Base-by-base conservation (phyloP, 306 rosid species). In the Pueraria montana region DNA sequence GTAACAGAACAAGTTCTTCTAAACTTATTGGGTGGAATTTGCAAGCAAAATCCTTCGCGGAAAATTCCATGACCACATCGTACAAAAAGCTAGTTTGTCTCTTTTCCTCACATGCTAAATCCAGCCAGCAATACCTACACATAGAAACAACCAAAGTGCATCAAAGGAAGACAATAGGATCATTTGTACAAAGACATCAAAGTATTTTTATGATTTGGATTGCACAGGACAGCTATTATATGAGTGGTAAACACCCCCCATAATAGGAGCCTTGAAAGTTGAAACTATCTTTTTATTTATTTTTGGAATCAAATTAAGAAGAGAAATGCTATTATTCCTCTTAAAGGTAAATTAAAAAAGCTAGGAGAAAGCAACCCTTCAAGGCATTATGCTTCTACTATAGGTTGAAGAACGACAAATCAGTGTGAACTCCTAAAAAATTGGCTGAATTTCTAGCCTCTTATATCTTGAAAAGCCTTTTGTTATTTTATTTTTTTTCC, bases 41-140 rank as follows among this genome's bases (percentile, higher is more conserved):
- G 63, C 11, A 59, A 43, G 13, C 63, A 21, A 46, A 75, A 72
- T 68, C 40, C 17, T 52, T n/a, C 20, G 14, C 49, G 58, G 38
- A 82, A 75, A 71, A 40, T 83, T 82, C 86, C 79, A 73, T 66
- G 68, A 73, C 79, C 89, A 81, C 65, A 68, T 69, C 45, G 65
- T 83, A 88, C 88, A 72, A 76, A 72, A 76, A 45, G 6, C 68
- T 69, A 11, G n/a, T 85, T 92, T 89, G 92, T 91, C 97, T 81
- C 88, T 86, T 91, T 84, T 87, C 91, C 90, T 90, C 98, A 87
- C 97, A 86, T 89, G 95, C 91, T 77, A 85, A 91, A 84, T 81
- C 53, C 49, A 76, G 86, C 84, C 87, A 83, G 67, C 87, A 83
- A 82, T 56, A 74, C 77, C 79, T 82, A 80, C 81, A 66, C 77